phyloP scores from a whole-genome alignment of 179 eudicot species.

The Pouteria campechiana region DNA sequence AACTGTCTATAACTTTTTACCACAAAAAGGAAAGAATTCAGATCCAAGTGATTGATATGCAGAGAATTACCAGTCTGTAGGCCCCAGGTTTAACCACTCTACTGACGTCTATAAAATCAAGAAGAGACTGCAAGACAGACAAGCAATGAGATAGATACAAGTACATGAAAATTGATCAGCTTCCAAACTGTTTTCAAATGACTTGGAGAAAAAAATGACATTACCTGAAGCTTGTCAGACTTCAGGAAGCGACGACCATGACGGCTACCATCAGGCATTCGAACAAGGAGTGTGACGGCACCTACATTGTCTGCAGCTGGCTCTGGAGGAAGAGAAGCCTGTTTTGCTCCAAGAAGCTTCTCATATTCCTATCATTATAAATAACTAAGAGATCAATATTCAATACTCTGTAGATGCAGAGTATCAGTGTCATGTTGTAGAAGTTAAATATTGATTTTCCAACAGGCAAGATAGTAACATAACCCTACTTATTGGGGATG shows the following conservation, averaged over 20 bases:
- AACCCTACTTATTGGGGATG: too few species aligned
- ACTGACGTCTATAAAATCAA: slow-evolving; percentile 85
- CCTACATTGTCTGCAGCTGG: slow-evolving; percentile 64
- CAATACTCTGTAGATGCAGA: too few species aligned
- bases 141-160: too few species aligned
- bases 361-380: slow-evolving; percentile 65
- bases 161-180: too few species aligned
- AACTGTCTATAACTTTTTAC: too few species aligned
- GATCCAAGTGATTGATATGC: neutral
- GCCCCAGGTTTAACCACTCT: slow-evolving; percentile 71
- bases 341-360: slow-evolving; percentile 84
- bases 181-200: too few species aligned
- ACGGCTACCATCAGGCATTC: slow-evolving; percentile 94
- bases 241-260: slow-evolving; percentile 72
- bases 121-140: slow-evolving; percentile 50
- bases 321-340: slow-evolving; percentile 90
- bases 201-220: too few species aligned
- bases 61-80: slow-evolving; percentile 66
- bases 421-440: too few species aligned
- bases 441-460: too few species aligned
- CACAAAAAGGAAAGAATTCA: neutral
- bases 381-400: too few species aligned
- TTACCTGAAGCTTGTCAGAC: slow-evolving; percentile 81
- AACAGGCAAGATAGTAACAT: too few species aligned
- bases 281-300: slow-evolving; percentile 71